Conservation (phyloP, 1,139 yeast species). For the Taphrina betulina region DNA sequence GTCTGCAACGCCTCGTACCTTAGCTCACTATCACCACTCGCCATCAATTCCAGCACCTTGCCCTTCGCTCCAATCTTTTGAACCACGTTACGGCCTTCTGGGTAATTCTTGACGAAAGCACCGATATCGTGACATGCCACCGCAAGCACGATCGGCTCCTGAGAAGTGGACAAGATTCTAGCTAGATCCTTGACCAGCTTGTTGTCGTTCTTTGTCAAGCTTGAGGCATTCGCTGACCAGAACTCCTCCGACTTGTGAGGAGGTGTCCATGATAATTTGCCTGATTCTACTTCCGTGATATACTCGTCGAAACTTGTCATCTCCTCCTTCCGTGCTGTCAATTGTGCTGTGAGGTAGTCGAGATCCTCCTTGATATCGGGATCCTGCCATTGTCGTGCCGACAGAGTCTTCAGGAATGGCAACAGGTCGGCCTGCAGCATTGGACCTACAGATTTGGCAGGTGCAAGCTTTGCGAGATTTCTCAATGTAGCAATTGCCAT, state of each 20-base stretch:
- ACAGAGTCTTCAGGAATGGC: slow-evolving; percentile 63
- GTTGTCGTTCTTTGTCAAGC: slow-evolving; percentile 73
- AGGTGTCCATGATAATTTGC: slow-evolving; percentile 84
- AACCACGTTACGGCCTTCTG: slow-evolving; percentile 55
- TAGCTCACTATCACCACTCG: slow-evolving; percentile 78
- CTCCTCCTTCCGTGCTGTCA: slow-evolving; percentile 70
- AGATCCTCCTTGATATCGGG: slow-evolving; percentile 83
- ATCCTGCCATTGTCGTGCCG: slow-evolving; percentile 90
- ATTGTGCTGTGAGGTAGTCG: slow-evolving; percentile 54
- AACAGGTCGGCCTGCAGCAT: slow-evolving; percentile 76
- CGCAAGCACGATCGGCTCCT: slow-evolving; percentile 48
- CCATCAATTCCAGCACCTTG: slow-evolving; percentile 80
- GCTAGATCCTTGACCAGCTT: slow-evolving; percentile 62
- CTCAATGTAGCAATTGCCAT: slow-evolving; percentile 64
- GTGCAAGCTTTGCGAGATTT: slow-evolving; percentile 45
- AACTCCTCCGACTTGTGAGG: slow-evolving; percentile 84
- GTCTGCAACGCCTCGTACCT: slow-evolving; percentile 94
- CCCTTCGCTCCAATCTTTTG: slow-evolving; percentile 61
- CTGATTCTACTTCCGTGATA: slow-evolving; percentile 75
- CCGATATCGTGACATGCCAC: slow-evolving; percentile 74
- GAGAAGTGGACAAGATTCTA: slow-evolving; percentile 42
- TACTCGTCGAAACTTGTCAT: slow-evolving; percentile 94
- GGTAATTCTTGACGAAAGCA: slow-evolving; percentile 62
- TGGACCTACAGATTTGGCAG: slow-evolving; percentile 57
- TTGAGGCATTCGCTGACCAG: slow-evolving; percentile 78